phyloP scores from a whole-genome alignment of 2,329 filamentous ascomycete species.

The Verticillium klebahnii region DNA sequence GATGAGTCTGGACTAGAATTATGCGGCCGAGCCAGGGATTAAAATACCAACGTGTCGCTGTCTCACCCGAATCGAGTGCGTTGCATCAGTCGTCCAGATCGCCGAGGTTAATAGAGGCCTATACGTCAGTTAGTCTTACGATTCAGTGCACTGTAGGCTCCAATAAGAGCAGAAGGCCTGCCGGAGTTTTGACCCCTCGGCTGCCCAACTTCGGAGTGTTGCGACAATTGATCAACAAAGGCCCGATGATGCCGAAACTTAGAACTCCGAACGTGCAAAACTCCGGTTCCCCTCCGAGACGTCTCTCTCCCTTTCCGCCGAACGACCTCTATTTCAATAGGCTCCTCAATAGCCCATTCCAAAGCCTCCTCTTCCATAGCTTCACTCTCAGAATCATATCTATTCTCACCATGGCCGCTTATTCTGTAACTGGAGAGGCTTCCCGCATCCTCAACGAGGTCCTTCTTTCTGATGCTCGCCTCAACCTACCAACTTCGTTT shows the following conservation, averaged over 20 bases:
- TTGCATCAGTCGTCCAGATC: too few species aligned
- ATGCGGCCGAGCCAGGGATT: too few species aligned
- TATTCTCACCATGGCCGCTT: not conserved
- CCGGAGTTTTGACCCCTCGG: not conserved
- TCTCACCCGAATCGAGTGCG: too few species aligned
- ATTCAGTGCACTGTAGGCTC: too few species aligned
- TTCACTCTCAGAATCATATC: not conserved
- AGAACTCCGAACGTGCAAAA: not conserved
- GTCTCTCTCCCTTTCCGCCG: too few species aligned
- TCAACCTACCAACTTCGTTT: not conserved
- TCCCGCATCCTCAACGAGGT: slow-evolving; percentile 3
- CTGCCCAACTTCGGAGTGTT: not conserved
- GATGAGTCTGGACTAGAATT: too few species aligned
- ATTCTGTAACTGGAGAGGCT: not conserved
- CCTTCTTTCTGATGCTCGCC: not conserved
- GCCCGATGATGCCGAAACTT: too few species aligned
- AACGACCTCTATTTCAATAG: not conserved
- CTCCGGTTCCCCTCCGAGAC: not conserved
- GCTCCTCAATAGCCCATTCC: too few species aligned
- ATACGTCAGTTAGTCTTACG: too few species aligned
- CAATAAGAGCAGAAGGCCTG: not conserved
- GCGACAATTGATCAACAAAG: not conserved
- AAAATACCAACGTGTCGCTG: too few species aligned
- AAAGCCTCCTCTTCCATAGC: too few species aligned
- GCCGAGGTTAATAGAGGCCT: too few species aligned